Evolutionary conservation across 331 rosid genomes (phyloP), one percentile per base, ranked within the genome.

Genomic region (Stylosanthes scabra): DNA sequence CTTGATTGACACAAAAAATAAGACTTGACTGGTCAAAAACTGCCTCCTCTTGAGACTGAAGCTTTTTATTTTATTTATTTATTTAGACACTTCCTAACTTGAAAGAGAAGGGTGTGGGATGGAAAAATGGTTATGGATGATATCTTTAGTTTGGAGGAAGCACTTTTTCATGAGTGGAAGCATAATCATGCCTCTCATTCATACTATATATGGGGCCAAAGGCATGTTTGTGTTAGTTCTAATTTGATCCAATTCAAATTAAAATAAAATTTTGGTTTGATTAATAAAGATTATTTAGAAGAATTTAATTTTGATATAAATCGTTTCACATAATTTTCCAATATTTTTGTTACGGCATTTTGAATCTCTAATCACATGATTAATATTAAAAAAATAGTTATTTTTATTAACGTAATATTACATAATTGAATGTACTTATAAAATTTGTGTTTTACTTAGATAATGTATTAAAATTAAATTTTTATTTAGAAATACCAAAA

Each of bases 11-110:
- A 31, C 37, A 34, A 37, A 64, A 50, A 34, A 25, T 56, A 50
- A 49, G 54, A 64, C 27, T 47, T 61, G 76, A 77, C 66, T 55
- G 66, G 80, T 56, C 80, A 82, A 51, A 11, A 72, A 61, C 45
- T 34, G 6, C 11, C 50, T 15, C 15, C 39, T 68, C 78, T 63
- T 78, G 56, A 66, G 52, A 31, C 20, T 45, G 50, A 82, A 71
- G 77, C 9, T 42, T 73, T 67, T 31, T 31, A 31, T 31, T 31
- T 31, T 31, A 2, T 31, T 31, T 31, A 31, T 31, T 31, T 31
- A 2, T 31, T 29, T 5, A 2, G 2, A 15, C 25, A 56, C 42
- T 54, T 31, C 37, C 4, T 37, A 51, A 62, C 39, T 27, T 69
- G 50, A 7, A 4, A 34, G 46, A 8, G 25, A 63, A 77, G 63